Base-by-base conservation (phyloP, 805 yeast genomes). In the Starmerella apicola region DNA sequence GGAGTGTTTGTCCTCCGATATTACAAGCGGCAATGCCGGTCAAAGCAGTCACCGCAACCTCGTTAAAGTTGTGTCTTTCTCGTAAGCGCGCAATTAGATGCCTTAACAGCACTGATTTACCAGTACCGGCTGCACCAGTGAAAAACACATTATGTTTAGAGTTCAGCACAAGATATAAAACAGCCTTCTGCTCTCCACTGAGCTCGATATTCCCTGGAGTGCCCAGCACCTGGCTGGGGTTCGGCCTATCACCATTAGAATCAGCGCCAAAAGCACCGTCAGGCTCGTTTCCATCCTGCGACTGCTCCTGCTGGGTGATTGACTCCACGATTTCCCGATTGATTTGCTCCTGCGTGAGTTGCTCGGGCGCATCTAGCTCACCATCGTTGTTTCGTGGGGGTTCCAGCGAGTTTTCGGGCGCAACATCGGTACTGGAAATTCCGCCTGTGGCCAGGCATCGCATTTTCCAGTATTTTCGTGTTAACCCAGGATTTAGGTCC, bases 81-180 rank as follows among this genome's bases (percentile, higher is more conserved):
- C 60, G 59, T 36, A 84, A 60, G 21, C 67, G 65, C 16, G 61
- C 54, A 17, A 91, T 84, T 21, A 91, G 63, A 29, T 76, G 74
- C 37, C 74, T 69, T 37, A 91, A 62, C n/a, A 91, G 64, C 3
- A 91, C 79, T 1, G 98, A 88, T 56, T 91, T 91, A 55, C 98
- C 98, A 0, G 98, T 91, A 53, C 98, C 98, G 0, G 98, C 98
- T 25, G 96, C 84, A 37, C 98, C 98, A 0, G 98, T 91, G 57
- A 82, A 91, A 55, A 91, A 91, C 3, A 91, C 61, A 43, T 78
- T 82, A 15, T 65, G 62, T 2, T 44, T 32, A 0, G 93, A 85
- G 18, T 64, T 54, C 32, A 72, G 59, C 0, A 78, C 94, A 39
- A 81, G 59, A 8, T 74, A 71, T 9, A 82, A 66, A 18, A 91